Percentiles rank a stretch among this genome's conserved stretches.
Evolutionary conservation across 2,329 filamentous ascomycete genomes (phyloP).

Genomic region (Sporothrix pallida): DNA sequence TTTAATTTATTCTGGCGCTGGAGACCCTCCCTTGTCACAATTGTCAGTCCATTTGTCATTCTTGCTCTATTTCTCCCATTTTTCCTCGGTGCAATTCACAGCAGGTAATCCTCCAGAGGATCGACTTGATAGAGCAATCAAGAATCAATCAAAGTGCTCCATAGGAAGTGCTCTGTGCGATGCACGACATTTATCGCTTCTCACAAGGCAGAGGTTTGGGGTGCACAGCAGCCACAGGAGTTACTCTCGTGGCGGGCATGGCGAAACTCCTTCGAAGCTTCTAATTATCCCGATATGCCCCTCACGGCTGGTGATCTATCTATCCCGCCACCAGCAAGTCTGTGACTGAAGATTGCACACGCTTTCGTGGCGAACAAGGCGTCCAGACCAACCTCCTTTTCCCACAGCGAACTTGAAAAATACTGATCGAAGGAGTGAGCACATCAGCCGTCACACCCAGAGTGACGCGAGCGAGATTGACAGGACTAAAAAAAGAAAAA

Average conservation of each 20-base stretch:
- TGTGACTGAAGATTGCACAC: not conserved
- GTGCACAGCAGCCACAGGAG: slow-evolving; percentile 18
- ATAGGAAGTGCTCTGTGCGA: not conserved
- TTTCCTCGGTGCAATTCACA: slow-evolving; percentile 1
- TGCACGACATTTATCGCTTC: not conserved
- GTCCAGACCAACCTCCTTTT: slow-evolving; percentile 1
- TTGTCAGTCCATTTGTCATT: not conserved
- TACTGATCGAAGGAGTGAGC: not conserved
- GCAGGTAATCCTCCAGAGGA: slow-evolving; percentile 11
- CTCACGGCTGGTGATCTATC: slow-evolving; percentile 20
- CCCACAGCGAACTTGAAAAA: not conserved
- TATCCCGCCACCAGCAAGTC: not conserved
- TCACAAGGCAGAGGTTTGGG: slow-evolving; percentile 1
- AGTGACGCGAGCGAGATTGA: slow-evolving; percentile 10
- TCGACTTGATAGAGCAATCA: not conserved
- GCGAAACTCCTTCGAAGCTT: not conserved
- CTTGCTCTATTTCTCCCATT: not conserved
- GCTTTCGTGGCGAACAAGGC: not conserved
- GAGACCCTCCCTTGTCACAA: not conserved
- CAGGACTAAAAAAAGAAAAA: slow-evolving; percentile 27
- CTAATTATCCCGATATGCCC: slow-evolving; percentile 4
- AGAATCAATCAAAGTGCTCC: no score
- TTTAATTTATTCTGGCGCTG: slow-evolving; percentile 22
- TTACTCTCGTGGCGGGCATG: not conserved
- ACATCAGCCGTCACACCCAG: slow-evolving; percentile 14